A percentile compares a stretch with the other conserved stretches of the same genome.
Conservation (phyloP, 2,329 filamentous ascomycete species). For the Cladosporium halotolerans region DNA sequence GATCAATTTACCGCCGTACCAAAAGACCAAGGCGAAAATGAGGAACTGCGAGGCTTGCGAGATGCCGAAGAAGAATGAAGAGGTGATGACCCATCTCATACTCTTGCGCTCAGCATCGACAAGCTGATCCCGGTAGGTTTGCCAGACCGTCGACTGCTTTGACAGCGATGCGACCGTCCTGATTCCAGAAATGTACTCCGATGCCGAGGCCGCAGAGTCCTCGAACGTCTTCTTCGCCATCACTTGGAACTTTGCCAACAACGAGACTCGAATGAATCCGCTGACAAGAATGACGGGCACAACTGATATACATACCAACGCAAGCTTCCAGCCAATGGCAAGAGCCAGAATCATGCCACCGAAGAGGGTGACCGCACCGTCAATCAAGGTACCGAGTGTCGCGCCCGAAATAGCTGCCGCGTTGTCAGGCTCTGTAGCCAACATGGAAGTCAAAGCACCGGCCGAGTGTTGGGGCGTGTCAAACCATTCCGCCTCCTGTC, state of each 20-base stretch:
- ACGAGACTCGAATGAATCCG: conserved; percentile 40
- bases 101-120: conserved; percentile 19
- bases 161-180: conserved; percentile 29
- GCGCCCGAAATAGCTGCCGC: conserved; percentile 53
- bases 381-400: conserved; percentile 41
- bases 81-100: conserved; percentile 12
- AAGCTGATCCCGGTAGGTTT: conserved; percentile 20
- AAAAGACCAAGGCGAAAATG: conserved; percentile 31
- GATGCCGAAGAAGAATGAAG: conserved; percentile 24
- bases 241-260: conserved; percentile 24
- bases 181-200: conserved; percentile 27
- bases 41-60: conserved; percentile 31
- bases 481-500: conserved; percentile 30
- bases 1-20: conserved; percentile 31
- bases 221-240: conserved; percentile 19
- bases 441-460: conserved; percentile 42
- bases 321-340: conserved; percentile 44
- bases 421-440: conserved; percentile 42
- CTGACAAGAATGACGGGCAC: conserved; percentile 39
- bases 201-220: conserved; percentile 23
- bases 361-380: conserved; percentile 38
- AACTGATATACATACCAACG: conserved; percentile 37
- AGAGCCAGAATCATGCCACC: conserved; percentile 44
- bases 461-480: conserved; percentile 44
- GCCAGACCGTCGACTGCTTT: conserved; percentile 20